Percentiles rank a stretch among this genome's conserved stretches.
Conservation (phyloP, 257 asterid species). For the Ajuga chamaepitys region DNA sequence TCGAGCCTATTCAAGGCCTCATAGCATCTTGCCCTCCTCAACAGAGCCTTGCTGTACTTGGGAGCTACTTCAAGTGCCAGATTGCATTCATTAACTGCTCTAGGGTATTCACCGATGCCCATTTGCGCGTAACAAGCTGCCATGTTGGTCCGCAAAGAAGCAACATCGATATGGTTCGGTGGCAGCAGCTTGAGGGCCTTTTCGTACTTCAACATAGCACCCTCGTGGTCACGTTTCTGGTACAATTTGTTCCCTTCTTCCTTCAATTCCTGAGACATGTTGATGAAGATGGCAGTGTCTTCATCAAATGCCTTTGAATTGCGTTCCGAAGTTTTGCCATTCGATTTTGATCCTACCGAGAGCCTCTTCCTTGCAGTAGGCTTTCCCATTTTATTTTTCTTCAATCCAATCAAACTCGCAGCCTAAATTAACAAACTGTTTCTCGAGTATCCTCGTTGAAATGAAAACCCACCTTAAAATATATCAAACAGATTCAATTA, state of each 20-base stretch:
- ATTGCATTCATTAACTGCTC: constrained; percentile 80
- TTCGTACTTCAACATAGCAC: constrained; percentile 87
- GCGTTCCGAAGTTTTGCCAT: constrained; percentile 39
- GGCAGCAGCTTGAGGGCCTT: constrained; percentile 85
- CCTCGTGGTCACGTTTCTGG: constrained; percentile 81
- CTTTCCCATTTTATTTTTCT: constrained; percentile 83
- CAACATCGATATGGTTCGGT: constrained; percentile 66
- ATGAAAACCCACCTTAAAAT: constrained; percentile 17
- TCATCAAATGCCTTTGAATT: constrained; percentile 70
- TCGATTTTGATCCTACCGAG: constrained; percentile 36
- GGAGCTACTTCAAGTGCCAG: constrained; percentile 91
- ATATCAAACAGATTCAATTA: constrained; percentile 4
- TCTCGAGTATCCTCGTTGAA: constrained; percentile 17
- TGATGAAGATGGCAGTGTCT: constrained; percentile 84
- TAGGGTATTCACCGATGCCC: constrained; percentile 88
- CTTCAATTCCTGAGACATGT: constrained; percentile 83
- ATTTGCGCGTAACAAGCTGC: constrained; percentile 87
- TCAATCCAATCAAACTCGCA: not conserved
- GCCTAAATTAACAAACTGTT: constrained; percentile 3
- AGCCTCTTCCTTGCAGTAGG: constrained; percentile 67
- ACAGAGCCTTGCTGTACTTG: constrained; percentile 71
- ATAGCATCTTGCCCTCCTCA: constrained; percentile 78
- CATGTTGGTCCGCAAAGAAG: constrained; percentile 73
- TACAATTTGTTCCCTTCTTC: constrained; percentile 76
- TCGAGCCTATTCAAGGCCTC: constrained; percentile 72